Percentiles rank a stretch among this genome's conserved stretches.
Conservation (phyloP, 371 early-diverging fungal genomes). For the Apophysomyces trapeziformis region DNA sequence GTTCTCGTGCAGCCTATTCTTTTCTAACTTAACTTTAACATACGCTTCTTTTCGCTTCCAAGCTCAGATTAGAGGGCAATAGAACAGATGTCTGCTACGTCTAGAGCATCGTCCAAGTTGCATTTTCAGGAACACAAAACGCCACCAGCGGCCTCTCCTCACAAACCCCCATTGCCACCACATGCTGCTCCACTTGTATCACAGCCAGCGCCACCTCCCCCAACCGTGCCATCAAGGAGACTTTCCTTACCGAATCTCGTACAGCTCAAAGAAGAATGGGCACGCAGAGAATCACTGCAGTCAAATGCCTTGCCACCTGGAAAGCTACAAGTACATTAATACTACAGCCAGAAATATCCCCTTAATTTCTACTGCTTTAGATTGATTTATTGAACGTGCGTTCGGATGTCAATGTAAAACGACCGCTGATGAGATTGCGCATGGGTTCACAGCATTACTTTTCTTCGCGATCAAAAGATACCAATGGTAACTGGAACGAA, state of each 20-base stretch:
- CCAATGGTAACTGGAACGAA: conserved; percentile 76
- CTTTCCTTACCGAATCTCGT: conserved; percentile 40
- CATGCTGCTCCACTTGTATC: conserved; percentile 12
- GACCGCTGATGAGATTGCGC: conserved; percentile 37
- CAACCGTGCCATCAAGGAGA: conserved; percentile 19
- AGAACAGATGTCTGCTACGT: background rate
- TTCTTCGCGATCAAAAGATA: conserved; percentile 31
- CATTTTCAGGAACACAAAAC: background rate
- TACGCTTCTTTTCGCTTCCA: background rate
- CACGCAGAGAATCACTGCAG: conserved; percentile 20
- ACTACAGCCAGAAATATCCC: background rate
- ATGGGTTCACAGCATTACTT: conserved; percentile 45
- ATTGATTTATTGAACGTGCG: conserved; percentile 47
- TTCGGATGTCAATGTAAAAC: conserved; percentile 30
- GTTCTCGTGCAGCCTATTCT: conserved; percentile 1
- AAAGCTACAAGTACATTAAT: conserved; percentile 33
- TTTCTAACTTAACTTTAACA: background rate
- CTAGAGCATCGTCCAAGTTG: conserved; percentile 3
- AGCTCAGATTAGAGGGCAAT: background rate
- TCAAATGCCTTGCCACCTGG: conserved; percentile 23
- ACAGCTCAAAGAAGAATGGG: conserved; percentile 38
- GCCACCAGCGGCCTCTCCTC: conserved; percentile 9
- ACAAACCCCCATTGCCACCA: conserved; percentile 8
- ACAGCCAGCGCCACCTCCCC: conserved; percentile 9
- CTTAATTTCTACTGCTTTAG: conserved; percentile 16